These are phyloP conservation scores for Giardia duodenalis DNA, from an alignment of 208 protist genomes.

Conservation along the genomic window DNA sequence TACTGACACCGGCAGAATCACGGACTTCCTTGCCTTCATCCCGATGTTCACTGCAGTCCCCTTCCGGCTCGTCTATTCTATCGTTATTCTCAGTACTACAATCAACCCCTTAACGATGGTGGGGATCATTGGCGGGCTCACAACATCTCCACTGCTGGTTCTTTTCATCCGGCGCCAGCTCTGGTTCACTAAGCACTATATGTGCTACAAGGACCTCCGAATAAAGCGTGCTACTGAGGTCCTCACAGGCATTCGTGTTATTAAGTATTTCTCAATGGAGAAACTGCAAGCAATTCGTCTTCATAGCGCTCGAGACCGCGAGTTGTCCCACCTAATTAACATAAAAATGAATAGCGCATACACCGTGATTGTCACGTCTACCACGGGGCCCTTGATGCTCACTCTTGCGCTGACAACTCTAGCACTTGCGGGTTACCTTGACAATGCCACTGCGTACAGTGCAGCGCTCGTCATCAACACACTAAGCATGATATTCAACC, in stretches of 20 bases:
- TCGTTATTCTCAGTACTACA: conserved; percentile 43
- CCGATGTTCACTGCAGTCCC: conserved; percentile 44
- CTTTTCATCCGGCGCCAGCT: neutral
- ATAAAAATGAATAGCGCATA: neutral
- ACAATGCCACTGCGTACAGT: neutral
- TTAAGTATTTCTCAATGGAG: conserved; percentile 57
- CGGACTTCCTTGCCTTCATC: conserved; percentile 35
- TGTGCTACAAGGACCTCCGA: conserved; percentile 42
- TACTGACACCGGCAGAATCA: conserved; percentile 38
- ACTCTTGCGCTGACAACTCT: conserved; percentile 4
- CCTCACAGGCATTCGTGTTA: conserved; percentile 49
- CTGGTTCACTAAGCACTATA: conserved; percentile 10
- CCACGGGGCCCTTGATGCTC: neutral
- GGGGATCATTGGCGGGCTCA: conserved; percentile 46
- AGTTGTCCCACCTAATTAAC: neutral
- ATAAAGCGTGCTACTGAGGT: conserved; percentile 49
- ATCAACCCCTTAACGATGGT: conserved; percentile 47
- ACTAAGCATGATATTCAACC: neutral
- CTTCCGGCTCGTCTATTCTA: conserved; percentile 44
- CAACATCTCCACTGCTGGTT: conserved; percentile 46
- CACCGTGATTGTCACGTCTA: neutral
- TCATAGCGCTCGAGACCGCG: conserved; percentile 22
- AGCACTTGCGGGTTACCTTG: neutral
- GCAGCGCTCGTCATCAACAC: conserved; percentile 18
- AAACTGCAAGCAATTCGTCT: conserved; percentile 39